Evolutionary conservation across 495 filamentous ascomycete species (phyloP), one percentile per base, ranked within the genome.

Genomic region (Neurospora sp.): DNA sequence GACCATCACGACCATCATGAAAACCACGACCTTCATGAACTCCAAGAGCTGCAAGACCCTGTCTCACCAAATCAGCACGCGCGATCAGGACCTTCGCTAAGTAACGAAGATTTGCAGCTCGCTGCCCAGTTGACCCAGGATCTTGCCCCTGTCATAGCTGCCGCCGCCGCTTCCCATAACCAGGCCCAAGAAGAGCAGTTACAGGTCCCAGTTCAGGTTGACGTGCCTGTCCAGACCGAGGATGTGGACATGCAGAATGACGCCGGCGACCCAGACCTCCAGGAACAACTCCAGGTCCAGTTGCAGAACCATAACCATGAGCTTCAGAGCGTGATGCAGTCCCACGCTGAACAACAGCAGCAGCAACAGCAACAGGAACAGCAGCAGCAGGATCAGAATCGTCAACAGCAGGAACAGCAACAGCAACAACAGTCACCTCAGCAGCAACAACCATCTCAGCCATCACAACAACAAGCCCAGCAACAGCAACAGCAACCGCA

Each of bases 81-180:
- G 4, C 80, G 77, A 18, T 74, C 82, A 5, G 54, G 12, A 18
- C 54, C 54, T 66, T 75, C 78, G 2, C 77, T 84, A 37, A 85
- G 80, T 72, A 78, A 79, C 20, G 85, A 86, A 71, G 86, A 87
- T 74, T 81, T 87, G 31, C 86, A 85, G 72, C 79, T 88, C 4
- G 84, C 86, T 5, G 87, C 86, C 40, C 87, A 88, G 77, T 75
- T 88, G 60, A 85, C 84, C 54, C 85, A 85, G 70, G 84, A 79
- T 69, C 78, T 87, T 27, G 78, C 84, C 35, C 77, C 78, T 39
- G 76, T 78, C 72, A 75, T 83, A 77, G 77, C 76, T 18, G 74
- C 77, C 39, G 76, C 75, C 39, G 42, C 41, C 0, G 71, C 71
- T n/a, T 74, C 73, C 12, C 77, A 77, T 46, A 73, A 73, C 69